phyloP scores from a whole-genome alignment of 2,329 filamentous ascomycete species.

The Myotisia sp. region DNA sequence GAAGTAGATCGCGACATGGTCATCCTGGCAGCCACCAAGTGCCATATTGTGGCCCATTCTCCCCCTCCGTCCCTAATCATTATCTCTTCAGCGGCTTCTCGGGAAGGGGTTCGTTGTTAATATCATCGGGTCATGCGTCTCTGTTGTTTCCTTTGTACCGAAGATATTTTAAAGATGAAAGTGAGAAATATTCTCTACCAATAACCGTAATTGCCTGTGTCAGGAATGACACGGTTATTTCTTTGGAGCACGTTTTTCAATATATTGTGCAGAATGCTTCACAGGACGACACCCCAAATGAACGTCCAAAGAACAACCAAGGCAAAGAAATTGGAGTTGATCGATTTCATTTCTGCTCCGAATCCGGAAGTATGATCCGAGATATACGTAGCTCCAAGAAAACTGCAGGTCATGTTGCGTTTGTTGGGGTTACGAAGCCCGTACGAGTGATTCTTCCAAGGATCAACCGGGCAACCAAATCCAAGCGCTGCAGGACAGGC shows the following conservation, averaged over 20 bases:
- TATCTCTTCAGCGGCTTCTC: too few species aligned
- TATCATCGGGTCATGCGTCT: too few species aligned
- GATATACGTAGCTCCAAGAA: constrained; percentile 45
- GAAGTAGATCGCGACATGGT: too few species aligned
- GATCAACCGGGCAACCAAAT: constrained; percentile 57
- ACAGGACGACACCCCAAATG: constrained; percentile 9
- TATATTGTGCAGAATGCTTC: too few species aligned
- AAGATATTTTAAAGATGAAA: too few species aligned
- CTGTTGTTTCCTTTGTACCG: too few species aligned
- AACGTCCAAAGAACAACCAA: constrained; percentile 10
- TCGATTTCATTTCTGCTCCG: constrained; percentile 17
- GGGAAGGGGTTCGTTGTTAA: too few species aligned
- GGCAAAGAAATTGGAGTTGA: neutral
- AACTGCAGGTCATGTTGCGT: constrained; percentile 44
- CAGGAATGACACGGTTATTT: neutral
- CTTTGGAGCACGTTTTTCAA: neutral
- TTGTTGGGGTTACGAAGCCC: constrained; percentile 27
- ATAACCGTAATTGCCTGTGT: too few species aligned
- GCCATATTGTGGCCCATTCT: too few species aligned
- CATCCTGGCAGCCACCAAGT: too few species aligned
- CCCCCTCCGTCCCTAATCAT: too few species aligned
- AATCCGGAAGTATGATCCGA: constrained; percentile 39
- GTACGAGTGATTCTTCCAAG: constrained; percentile 39
- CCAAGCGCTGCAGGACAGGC: constrained; percentile 64
- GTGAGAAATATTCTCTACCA: too few species aligned